These are phyloP conservation scores for Lipomyces japonicus DNA, from an alignment of 805 yeast species.

Conservation along the genomic window DNA sequence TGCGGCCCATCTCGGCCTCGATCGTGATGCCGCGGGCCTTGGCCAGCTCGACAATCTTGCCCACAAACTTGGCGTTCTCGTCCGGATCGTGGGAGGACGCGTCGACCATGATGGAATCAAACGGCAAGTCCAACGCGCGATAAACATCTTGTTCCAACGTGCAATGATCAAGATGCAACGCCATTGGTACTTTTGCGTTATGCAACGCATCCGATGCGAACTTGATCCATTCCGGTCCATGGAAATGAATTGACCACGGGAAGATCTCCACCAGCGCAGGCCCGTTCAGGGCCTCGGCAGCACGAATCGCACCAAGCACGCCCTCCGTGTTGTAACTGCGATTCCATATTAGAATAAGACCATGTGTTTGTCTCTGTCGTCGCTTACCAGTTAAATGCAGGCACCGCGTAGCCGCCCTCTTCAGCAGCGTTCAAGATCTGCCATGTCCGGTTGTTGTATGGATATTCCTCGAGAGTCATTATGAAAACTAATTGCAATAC, in stretches of 20 bases:
- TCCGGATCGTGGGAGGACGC: constrained; percentile 41
- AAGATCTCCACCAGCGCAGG: constrained; percentile 40
- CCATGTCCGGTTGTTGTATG: constrained; percentile 34
- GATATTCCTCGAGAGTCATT: constrained; percentile 20
- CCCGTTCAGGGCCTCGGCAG: constrained; percentile 38
- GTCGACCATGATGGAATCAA: constrained; percentile 43
- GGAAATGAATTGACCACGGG: constrained; percentile 42
- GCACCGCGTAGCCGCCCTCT: constrained; percentile 37
- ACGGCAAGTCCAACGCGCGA: constrained; percentile 38
- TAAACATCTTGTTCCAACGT: constrained; percentile 37
- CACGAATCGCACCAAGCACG: constrained; percentile 38
- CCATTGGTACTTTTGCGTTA: constrained; percentile 39
- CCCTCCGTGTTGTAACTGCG: constrained; percentile 37
- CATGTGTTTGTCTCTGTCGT: constrained; percentile 36
- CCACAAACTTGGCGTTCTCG: constrained; percentile 36
- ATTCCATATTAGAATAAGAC: constrained; percentile 37
- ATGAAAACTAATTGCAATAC: too few species aligned
- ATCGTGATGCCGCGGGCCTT: constrained; percentile 36
- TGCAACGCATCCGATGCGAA: constrained; percentile 34
- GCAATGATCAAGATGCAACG: constrained; percentile 42
- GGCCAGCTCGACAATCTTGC: constrained; percentile 37
- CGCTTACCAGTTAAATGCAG: constrained; percentile 37
- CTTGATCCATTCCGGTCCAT: constrained; percentile 36
- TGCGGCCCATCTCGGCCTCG: constrained; percentile 43
- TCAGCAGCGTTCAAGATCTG: constrained; percentile 38